These are phyloP conservation scores for Gaeumannomyces sp. DNA, from an alignment of 2,329 filamentous ascomycete genomes.

Conservation along the genomic window DNA sequence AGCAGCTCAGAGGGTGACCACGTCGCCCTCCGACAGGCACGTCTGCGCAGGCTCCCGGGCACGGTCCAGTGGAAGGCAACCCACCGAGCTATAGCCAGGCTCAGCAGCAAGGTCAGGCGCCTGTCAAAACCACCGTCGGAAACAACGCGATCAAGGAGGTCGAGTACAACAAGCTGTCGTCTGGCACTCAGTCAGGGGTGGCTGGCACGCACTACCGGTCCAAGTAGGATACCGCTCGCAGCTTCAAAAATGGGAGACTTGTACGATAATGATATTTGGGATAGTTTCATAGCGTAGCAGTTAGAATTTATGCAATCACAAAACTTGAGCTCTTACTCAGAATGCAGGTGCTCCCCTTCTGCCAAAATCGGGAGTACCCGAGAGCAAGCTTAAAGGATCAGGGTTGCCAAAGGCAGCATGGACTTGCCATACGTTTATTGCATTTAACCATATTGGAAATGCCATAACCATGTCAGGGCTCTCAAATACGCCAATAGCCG, in stretches of 20 bases:
- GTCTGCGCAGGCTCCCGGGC: slow-evolving; percentile 2
- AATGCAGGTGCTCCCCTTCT: no score
- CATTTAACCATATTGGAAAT: no score
- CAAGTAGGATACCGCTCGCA: not conserved
- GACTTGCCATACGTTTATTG: no score
- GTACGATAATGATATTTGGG: not conserved
- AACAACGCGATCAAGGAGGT: not conserved
- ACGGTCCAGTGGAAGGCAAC: not conserved
- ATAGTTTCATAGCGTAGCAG: not conserved
- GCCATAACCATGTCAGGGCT: no score
- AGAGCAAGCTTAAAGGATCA: no score
- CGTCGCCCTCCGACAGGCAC: slow-evolving; percentile 2
- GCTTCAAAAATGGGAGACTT: not conserved
- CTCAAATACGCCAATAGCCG: no score
- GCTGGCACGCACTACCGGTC: not conserved
- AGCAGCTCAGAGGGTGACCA: not conserved
- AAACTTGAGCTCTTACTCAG: no score
- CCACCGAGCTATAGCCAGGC: slow-evolving; percentile 1
- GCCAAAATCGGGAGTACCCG: no score
- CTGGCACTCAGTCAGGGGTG: slow-evolving; percentile 1
- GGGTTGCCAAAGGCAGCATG: no score
- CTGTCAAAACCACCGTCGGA: not conserved
- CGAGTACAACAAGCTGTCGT: slow-evolving; percentile 7
- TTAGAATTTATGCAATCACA: not conserved
- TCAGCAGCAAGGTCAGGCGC: not conserved